These are phyloP conservation scores for Kuraishia floccosa DNA, from an alignment of 805 yeast genomes.

Conservation along the genomic window DNA sequence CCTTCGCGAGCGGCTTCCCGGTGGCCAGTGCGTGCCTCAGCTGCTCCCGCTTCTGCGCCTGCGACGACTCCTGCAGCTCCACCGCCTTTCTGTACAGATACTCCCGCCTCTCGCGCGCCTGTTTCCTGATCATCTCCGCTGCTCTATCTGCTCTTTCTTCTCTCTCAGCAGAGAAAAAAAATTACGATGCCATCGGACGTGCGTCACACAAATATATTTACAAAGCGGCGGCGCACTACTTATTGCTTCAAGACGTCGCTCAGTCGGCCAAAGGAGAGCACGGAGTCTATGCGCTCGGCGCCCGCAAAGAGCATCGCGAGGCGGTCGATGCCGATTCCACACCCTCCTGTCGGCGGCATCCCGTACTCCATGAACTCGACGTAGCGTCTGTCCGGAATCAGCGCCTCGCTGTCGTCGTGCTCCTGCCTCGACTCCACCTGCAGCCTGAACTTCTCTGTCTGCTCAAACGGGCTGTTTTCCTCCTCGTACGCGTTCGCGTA, in stretches of 20 bases:
- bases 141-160: too few relatives aligned
- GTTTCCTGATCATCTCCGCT: conserved; percentile 68
- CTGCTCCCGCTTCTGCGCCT: conserved; percentile 78
- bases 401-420: conserved; percentile 46
- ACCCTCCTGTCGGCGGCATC: conserved; percentile 96
- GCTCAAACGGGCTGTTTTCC: conserved; percentile 79
- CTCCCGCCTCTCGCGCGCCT: conserved; percentile 94
- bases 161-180: too few relatives aligned
- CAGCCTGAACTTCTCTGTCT: conserved; percentile 43
- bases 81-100: conserved; percentile 82
- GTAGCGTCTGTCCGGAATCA: conserved; percentile 63
- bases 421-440: conserved; percentile 42
- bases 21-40: conserved; percentile 80
- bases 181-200: too few relatives aligned
- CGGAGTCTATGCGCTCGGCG: conserved; percentile 58
- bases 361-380: conserved; percentile 82
- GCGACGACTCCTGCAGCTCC: conserved; percentile 79
- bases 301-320: conserved; percentile 69
- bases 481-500: conserved; percentile 93
- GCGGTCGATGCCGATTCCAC: conserved; percentile 94
- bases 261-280: conserved; percentile 63
- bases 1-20: conserved; percentile 86
- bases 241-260: conserved; percentile 59
- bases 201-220: too few relatives aligned
- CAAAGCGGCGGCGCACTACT: too few relatives aligned